phyloP scores from a whole-genome alignment of 1,139 yeast species.

The Geotrichum europaeum region DNA sequence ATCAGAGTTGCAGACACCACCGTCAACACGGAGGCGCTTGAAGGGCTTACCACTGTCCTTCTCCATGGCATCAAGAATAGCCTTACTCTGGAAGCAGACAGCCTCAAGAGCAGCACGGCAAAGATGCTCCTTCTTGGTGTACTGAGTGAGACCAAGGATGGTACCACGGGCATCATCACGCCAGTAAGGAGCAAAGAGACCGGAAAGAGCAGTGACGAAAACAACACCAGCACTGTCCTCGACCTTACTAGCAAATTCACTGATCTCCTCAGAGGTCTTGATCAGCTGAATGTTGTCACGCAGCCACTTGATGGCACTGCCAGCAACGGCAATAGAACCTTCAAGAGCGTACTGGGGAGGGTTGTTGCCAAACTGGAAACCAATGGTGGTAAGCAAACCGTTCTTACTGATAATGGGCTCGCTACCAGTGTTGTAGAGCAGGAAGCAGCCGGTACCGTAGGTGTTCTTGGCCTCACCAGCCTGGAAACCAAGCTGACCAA shows the following conservation, averaged over 20 bases:
- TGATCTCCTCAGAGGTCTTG: constrained; percentile 77
- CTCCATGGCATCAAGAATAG: constrained; percentile 86
- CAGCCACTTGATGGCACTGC: constrained; percentile 91
- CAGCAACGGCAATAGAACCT: constrained; percentile 96
- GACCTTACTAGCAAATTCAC: constrained; percentile 81
- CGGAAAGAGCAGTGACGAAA: constrained; percentile 92
- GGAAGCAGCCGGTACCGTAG: constrained; percentile 95
- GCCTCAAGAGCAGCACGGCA: constrained; percentile 95
- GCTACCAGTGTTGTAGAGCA: constrained; percentile 80
- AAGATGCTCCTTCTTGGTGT: constrained; percentile 78
- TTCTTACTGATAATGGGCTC: constrained; percentile 51
- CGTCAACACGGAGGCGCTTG: constrained; percentile 65
- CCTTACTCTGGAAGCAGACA: constrained; percentile 88
- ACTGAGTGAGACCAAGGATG: constrained; percentile 86
- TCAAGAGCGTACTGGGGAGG: constrained; percentile 85
- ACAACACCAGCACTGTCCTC: constrained; percentile 85
- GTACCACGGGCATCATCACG: constrained; percentile 90
- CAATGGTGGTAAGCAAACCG: constrained; percentile 85
- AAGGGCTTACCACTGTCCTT: constrained; percentile 61
- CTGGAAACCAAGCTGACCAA: constrained; percentile 82
- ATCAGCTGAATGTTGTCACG: constrained; percentile 84
- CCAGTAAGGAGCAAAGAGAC: constrained; percentile 96
- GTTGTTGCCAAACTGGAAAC: constrained; percentile 76
- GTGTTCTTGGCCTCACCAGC: constrained; percentile 91
- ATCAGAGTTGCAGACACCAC: constrained; percentile 91